Conservation (phyloP, 306 rosid species). For the Potentilla sterilis region DNA sequence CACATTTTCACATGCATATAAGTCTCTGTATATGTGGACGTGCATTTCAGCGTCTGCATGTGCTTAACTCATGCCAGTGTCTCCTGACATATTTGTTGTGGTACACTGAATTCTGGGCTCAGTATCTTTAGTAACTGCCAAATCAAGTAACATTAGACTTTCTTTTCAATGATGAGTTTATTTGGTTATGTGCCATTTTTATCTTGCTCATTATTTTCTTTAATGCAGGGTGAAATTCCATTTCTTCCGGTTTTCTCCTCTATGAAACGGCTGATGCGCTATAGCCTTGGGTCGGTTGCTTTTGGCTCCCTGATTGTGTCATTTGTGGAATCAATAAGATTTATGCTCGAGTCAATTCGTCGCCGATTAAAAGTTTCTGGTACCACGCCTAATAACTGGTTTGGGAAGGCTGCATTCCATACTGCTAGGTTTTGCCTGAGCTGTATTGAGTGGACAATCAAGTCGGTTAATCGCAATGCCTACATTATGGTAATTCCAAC, state of each 20-base stretch:
- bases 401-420: conserved; percentile 61
- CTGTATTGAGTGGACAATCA: conserved; percentile 86
- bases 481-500: conserved; percentile 75
- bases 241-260: conserved; percentile 93
- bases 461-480: conserved; percentile 91
- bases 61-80: neutral
- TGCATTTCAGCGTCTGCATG: neutral
- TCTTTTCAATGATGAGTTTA: neutral
- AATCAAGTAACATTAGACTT: neutral
- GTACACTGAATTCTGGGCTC: neutral
- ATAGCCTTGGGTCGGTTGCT: conserved; percentile 88
- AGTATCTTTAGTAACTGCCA: conserved; percentile 10
- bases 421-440: conserved; percentile 58
- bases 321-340: conserved; percentile 85
- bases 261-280: conserved; percentile 73
- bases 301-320: conserved; percentile 87
- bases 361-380: conserved; percentile 68
- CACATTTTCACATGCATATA: neutral
- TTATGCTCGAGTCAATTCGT: conserved; percentile 85
- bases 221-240: conserved; percentile 83
- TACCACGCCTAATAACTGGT: conserved; percentile 50
- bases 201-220: conserved; percentile 11
- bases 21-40: neutral
- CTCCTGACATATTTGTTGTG: neutral
- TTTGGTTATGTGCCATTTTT: neutral